phyloP scores from a whole-genome alignment of 1,284 basidiomycete genomes.

The Termitomyces sp. region DNA sequence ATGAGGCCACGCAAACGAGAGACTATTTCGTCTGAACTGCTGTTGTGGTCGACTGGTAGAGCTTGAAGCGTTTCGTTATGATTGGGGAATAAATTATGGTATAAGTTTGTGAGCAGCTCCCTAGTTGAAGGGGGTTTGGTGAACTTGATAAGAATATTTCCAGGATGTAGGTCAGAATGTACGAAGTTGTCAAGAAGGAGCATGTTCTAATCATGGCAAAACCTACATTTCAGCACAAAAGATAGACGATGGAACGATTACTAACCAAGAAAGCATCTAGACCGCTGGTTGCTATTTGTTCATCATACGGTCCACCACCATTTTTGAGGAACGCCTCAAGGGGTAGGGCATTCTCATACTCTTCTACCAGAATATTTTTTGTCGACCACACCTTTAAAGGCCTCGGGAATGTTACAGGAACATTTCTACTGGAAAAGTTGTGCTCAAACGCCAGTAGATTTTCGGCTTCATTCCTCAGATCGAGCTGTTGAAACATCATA shows the following conservation, averaged over 20 bases:
- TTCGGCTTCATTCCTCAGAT: constrained; percentile 86
- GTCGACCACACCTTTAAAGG: constrained; percentile 81
- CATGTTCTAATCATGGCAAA: constrained; percentile 72
- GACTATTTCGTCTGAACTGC: constrained; percentile 68
- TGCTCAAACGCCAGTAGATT: constrained; percentile 84
- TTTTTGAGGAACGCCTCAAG: constrained; percentile 85
- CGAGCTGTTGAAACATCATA: constrained; percentile 98
- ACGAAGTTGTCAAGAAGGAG: constrained; percentile 97
- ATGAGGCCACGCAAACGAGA: constrained; percentile 57
- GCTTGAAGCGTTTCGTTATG: constrained; percentile 38
- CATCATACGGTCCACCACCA: constrained; percentile 89
- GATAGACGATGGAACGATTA: constrained; percentile 9
- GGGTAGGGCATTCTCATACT: constrained; percentile 90
- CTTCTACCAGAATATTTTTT: constrained; percentile 83
- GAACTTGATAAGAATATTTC: constrained; percentile 98
- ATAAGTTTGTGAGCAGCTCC: constrained; percentile 55
- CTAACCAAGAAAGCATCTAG: constrained; percentile 91
- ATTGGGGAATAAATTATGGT: constrained; percentile 35
- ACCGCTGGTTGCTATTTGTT: constrained; percentile 87
- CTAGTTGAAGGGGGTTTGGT: constrained; percentile 70
- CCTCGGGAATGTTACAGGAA: constrained; percentile 86
- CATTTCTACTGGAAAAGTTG: constrained; percentile 78
- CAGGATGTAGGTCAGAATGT: constrained; percentile 91
- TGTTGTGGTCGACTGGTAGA: constrained; percentile 34
- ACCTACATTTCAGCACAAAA: not conserved